phyloP scores from a whole-genome alignment of 2,329 filamentous ascomycete genomes.

The Talaromyces albobiverticillius region DNA sequence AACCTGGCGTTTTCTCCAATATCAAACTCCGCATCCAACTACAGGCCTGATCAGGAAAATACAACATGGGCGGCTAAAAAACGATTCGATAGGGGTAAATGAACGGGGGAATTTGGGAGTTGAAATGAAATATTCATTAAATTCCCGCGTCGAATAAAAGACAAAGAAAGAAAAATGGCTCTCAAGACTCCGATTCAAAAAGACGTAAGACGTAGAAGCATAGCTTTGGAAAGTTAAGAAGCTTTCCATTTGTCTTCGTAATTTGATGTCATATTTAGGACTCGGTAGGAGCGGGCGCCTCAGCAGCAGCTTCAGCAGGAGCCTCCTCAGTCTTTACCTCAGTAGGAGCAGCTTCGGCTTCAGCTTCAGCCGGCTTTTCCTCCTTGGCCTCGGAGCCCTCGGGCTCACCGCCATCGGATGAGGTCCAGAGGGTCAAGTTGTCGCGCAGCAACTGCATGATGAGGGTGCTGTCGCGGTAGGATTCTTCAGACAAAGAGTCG shows the following conservation, averaged over 20 bases:
- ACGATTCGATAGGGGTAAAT: constrained; percentile 29
- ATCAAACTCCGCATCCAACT: constrained; percentile 44
- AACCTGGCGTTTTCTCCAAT: constrained; percentile 35
- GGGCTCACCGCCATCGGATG: constrained; percentile 77
- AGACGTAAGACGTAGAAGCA: not conserved
- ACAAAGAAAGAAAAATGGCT: not conserved
- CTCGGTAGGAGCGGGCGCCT: constrained; percentile 18
- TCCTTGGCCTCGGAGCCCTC: constrained; percentile 63
- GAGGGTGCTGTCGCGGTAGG: constrained; percentile 96
- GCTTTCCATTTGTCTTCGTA: constrained; percentile 21
- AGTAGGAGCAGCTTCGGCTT: constrained; percentile 42
- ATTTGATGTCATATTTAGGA: constrained; percentile 3
- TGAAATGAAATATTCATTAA: constrained; percentile 12
- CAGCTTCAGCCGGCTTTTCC: constrained; percentile 50
- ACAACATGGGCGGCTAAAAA: constrained; percentile 34
- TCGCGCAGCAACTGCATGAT: constrained; percentile 99
- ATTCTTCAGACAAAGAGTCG: constrained; percentile 95
- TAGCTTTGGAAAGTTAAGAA: constrained; percentile 9
- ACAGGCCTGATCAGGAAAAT: constrained; percentile 23
- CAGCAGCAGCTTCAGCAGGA: constrained; percentile 23
- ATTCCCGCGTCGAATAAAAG: not conserved
- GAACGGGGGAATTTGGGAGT: not conserved
- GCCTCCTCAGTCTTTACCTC: constrained; percentile 41
- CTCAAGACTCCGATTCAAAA: not conserved
- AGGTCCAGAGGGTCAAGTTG: constrained; percentile 98